Evolutionary conservation across 345 rosid species (phyloP), one percentile per base, ranked within the genome.

Genomic region (Durio zibethinus): DNA sequence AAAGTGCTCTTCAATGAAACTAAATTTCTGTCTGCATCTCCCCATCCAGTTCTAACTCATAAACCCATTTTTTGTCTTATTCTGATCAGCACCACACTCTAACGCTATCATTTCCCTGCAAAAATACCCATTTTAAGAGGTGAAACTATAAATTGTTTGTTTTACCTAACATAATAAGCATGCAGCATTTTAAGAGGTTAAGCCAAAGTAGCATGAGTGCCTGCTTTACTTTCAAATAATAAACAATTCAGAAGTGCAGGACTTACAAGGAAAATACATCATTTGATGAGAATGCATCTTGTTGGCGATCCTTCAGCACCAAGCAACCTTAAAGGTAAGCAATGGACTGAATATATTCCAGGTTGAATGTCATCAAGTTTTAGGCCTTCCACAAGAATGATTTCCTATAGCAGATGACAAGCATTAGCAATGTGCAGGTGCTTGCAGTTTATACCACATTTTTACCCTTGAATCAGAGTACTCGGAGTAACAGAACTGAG

Each of bases 251-350:
- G 7, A 43, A 61, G 2, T 45, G 31, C 47, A 75, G 23, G 54
- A 61, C 68, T 59, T 42, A 75, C 77, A 20, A 43, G 54, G 11
- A 59, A 11, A 27, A 27, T 18, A 48, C 18, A 43, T 82, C 78
- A 85, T 81, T 80, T 77, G 78, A 80, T 82, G 52, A 86, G 88
- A 80, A 86, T 82, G 83, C 88, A 86, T 83, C 88, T 80, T 14
- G 74, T 29, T 29, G 86, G 88, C 11, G 84, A 76, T 64, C 86
- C 88, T 54, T 86, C 88, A 0, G 86, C 80, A 43, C 88, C 86
- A 43, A 59, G 63, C 80, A 86, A 52, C 76, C 86, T 83, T 23
- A 83, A 27, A 54, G 82, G 88, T 52, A 86, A 77, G 82, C 86
- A 86, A 42, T 83, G 86, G 59, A 86, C 76, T 7, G 70, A 47